Base-by-base conservation (phyloP, 257 asterid species). In the Hygrophila difformis region DNA sequence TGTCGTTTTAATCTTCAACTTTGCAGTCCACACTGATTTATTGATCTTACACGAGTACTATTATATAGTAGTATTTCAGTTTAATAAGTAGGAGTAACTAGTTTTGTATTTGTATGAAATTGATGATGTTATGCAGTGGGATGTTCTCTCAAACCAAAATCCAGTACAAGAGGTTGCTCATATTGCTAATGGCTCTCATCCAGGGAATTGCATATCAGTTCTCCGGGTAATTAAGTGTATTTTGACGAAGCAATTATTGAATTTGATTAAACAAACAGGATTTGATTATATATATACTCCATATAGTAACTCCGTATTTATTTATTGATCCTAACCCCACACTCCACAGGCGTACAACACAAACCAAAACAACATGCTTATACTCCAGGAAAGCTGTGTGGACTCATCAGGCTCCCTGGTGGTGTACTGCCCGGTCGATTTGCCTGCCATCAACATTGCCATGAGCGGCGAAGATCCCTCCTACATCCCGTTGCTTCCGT, bases 401-500 rank as follows among this genome's bases (percentile, higher is more conserved):
- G 99, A 91, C 69, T 58, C 95, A 51, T 74, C 94, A 1, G 95
- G 97, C 3, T 70, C 89, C 0, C 51, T 91, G 1, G 87, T 91
- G 2, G 94, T 86, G 15, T 87, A 78, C 62, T 67, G 87, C 40
- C 94, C 99, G 0, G 83, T 91, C 1, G 99, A 91, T 42, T 61
- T 86, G 14, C 78, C 85, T 0, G 73, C 82, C 12, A 83, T 91
- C 69, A 74, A 86, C 80, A 38, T 86, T 2, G 95, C 89, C 3
- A 86, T 83, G 99, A 81, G 94, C 14, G 99, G 97, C 0, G 94
- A 81, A 45, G 97, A 86, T 60, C 81, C 99, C 0, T 64, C 94
- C 0, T 80, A 67, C 72, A 76, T 86, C 56, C 88, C 93, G 0
- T 41, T 91, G 7, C 73, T 78, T 8, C 94, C 97, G 4, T 86